These are phyloP conservation scores for Monascus ruber DNA, from an alignment of 2,329 filamentous ascomycete genomes.

Conservation along the genomic window DNA sequence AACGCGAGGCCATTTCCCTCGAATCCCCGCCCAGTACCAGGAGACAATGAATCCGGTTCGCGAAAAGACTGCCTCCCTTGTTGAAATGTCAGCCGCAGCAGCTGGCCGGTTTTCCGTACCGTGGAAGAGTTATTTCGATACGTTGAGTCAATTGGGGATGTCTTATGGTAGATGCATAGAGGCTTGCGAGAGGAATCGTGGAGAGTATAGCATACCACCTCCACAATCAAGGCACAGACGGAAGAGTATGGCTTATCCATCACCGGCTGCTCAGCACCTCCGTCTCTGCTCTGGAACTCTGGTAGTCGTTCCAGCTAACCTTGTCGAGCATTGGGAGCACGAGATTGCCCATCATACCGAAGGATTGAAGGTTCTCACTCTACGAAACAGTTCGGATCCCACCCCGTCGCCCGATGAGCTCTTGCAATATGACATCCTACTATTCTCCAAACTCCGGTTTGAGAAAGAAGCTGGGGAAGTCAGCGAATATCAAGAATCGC, in stretches of 20 bases:
- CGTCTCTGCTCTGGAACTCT: conserved; percentile 59
- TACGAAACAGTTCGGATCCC: conserved; percentile 41
- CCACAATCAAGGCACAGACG: conserved; percentile 30
- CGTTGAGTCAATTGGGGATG: conserved; percentile 36
- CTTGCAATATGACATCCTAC: conserved; percentile 58
- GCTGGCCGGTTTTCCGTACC: conserved; percentile 57
- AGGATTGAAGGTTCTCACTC: conserved; percentile 52
- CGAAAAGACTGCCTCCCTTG: conserved; percentile 47
- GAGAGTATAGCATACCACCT: conserved; percentile 46
- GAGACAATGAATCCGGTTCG: conserved; percentile 32
- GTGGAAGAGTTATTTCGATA: conserved; percentile 56
- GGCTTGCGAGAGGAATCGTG: conserved; percentile 47
- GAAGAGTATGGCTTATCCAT: conserved; percentile 31
- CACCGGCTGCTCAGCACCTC: conserved; percentile 36
- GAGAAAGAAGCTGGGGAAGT: conserved; percentile 52
- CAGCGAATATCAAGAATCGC: conserved; percentile 37
- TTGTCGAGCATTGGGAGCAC: conserved; percentile 71
- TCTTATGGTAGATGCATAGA: conserved; percentile 45
- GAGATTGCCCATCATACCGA: conserved; percentile 71
- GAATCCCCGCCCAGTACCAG: conserved; percentile 52
- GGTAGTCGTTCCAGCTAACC: conserved; percentile 70
- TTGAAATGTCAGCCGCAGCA: conserved; percentile 64
- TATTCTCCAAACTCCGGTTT: conserved; percentile 66
- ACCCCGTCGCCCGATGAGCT: conserved; percentile 52
- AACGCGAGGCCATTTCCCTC: conserved; percentile 57